These are phyloP conservation scores for Coemansia sp. DNA, from an alignment of 192 early-diverging fungal genomes.

Conservation along the genomic window DNA sequence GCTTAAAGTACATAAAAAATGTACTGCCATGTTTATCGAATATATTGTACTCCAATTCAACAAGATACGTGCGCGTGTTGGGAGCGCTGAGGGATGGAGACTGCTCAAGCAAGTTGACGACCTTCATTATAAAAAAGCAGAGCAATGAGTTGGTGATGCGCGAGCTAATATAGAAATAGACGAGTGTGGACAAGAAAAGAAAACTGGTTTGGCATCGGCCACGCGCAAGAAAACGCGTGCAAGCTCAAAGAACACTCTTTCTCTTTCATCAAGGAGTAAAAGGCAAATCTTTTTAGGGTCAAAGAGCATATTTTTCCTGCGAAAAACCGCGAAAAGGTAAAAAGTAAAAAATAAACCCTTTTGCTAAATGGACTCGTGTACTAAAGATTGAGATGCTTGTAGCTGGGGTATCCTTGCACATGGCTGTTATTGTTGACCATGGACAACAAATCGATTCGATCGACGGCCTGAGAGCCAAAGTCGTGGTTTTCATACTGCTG, in stretches of 20 bases:
- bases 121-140: not conserved
- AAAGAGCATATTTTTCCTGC: constrained; percentile 1
- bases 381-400: not conserved
- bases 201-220: not conserved
- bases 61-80: not conserved
- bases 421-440: not conserved
- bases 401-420: not conserved
- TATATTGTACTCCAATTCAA: not conserved
- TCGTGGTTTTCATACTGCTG: constrained; percentile 6
- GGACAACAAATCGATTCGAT: not conserved
- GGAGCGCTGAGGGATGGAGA: not conserved
- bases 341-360: not conserved
- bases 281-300: not conserved
- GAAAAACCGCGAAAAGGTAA: too few relatives aligned
- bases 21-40: not conserved
- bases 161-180: not conserved
- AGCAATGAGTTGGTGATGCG: not conserved
- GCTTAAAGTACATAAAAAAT: not conserved
- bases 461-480: not conserved
- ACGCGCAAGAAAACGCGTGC: too few relatives aligned
- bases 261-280: not conserved
- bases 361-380: too few relatives aligned
- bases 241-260: not conserved
- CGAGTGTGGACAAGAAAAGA: not conserved
- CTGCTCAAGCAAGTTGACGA: not conserved